Evolutionary conservation across 371 early-diverging fungal genomes (phyloP).

Genomic region (Mortierella sp.): DNA sequence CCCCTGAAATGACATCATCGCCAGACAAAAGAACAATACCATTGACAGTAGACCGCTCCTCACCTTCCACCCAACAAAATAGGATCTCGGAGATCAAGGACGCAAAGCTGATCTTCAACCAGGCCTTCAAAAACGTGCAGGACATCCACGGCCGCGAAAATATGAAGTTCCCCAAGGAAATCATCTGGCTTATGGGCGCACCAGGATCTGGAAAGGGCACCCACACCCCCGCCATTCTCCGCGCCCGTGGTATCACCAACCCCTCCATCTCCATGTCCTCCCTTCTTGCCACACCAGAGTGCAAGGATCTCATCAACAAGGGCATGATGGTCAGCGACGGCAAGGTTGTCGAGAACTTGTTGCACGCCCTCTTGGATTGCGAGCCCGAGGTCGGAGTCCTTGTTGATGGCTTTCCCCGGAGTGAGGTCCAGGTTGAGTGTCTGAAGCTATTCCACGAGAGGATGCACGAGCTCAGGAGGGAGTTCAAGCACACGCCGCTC

Average conservation of each 20-base stretch:
- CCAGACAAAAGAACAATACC: neutral
- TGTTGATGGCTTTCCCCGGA: constrained; percentile 80
- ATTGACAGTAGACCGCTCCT: neutral
- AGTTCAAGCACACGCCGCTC: constrained; percentile 69
- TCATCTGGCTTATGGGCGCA: constrained; percentile 81
- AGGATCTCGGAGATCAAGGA: constrained; percentile 71
- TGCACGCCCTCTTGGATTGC: constrained; percentile 72
- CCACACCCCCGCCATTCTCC: constrained; percentile 74
- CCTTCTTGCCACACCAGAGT: constrained; percentile 73
- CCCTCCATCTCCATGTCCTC: constrained; percentile 75
- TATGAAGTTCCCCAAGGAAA: constrained; percentile 74
- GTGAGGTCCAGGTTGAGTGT: constrained; percentile 77
- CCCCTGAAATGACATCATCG: constrained; percentile 20
- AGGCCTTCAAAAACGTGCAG: constrained; percentile 78
- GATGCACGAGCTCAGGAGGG: constrained; percentile 69
- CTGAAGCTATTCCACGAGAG: constrained; percentile 73
- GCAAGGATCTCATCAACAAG: constrained; percentile 74
- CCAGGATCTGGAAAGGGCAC: constrained; percentile 81
- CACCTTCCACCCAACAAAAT: neutral
- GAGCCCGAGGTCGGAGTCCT: constrained; percentile 75
- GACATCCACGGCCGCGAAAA: constrained; percentile 72
- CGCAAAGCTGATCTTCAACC: constrained; percentile 77
- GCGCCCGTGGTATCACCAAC: constrained; percentile 75
- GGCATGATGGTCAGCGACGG: constrained; percentile 78
- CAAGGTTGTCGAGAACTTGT: constrained; percentile 67